Conservation (phyloP, 2,329 filamentous ascomycete species). For the Iodosphaeria phyllophila region DNA sequence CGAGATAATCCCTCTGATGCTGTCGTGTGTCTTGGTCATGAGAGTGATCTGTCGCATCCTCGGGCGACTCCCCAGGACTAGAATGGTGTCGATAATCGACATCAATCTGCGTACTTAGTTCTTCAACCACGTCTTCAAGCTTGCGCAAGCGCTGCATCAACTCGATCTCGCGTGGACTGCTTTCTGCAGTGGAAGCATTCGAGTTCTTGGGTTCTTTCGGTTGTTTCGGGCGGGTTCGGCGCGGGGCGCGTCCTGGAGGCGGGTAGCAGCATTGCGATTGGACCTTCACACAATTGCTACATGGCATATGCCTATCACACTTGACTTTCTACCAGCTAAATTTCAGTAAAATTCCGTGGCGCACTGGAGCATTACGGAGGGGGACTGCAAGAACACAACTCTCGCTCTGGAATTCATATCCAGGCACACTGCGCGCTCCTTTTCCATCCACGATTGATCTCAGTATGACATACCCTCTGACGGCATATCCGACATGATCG, state of each 20-base stretch:
- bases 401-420: no score
- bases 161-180: slow-evolving; percentile 46
- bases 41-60: slow-evolving; percentile 11
- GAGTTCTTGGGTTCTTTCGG: no score
- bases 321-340: slow-evolving; percentile 42
- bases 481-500: slow-evolving; percentile 13
- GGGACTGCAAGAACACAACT: no score
- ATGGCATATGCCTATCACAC: slow-evolving; percentile 63
- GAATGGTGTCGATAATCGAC: slow-evolving; percentile 23
- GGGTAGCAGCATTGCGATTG: slow-evolving; percentile 58
- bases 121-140: slow-evolving; percentile 58
- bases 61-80: slow-evolving; percentile 19
- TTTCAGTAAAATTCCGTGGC: slow-evolving; percentile 6
- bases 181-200: slow-evolving; percentile 38
- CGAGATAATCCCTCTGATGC: slow-evolving; percentile 3
- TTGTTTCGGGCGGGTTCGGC: slow-evolving; percentile 42
- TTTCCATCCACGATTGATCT: no score
- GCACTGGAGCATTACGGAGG: no score
- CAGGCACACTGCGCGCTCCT: no score
- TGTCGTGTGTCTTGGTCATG: slow-evolving; percentile 2
- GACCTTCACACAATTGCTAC: slow-evolving; percentile 54
- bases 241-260: slow-evolving; percentile 52
- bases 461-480: neutral
- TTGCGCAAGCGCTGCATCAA: slow-evolving; percentile 53
- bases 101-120: slow-evolving; percentile 45